Base-by-base conservation (phyloP, 768 basidiomycete species). In the Boletus sp. region DNA sequence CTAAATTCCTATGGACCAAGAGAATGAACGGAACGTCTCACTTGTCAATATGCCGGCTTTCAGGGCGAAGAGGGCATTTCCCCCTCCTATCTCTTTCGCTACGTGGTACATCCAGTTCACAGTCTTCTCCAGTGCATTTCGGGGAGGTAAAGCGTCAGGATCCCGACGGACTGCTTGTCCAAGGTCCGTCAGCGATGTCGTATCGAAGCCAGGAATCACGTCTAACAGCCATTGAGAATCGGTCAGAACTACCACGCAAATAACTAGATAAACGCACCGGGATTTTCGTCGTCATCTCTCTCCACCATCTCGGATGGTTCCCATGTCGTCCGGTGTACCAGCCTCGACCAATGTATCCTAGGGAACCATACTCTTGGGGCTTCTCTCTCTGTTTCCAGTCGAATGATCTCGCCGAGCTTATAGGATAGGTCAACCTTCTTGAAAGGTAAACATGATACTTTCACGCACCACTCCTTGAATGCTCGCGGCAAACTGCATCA, bases 91-190 rank as follows among this genome's bases (percentile, higher is more conserved):
- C 0, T 74, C 72, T 3, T 67, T 67, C 4, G 75, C 56, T 2
- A 68, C 55, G 14, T 70, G 59, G 63, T 85, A 82, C 2, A 82
- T 2, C 50, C 70, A 61, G 43, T 74, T 76, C 77, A 82, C 76
- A 1, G 77, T 53, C 37, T 63, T 70, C 64, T 90, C 86, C 32
- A 88, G 69, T 2, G 57, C 46, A 58, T 88, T 90, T 2, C 74
- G 64, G 0, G 89, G 88, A 1, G 89, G 87, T 0, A 90, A 67
- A 0, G 85, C 87, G 64, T 91, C 88, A 0, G 88, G 87, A 68
- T 91, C 87, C 27, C 88, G 76, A 4, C 77, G 74, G 15, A 73
- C 68, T 1, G 87, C 79, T 35, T 76, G 60, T 4, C 83, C 85
- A 0, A 89, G 75, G 60, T 87, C 85, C 2, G 75, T 64, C 35